These are phyloP conservation scores for Blastobotrys ciferrii DNA, from an alignment of 1,139 yeast genomes.

Conservation along the genomic window DNA sequence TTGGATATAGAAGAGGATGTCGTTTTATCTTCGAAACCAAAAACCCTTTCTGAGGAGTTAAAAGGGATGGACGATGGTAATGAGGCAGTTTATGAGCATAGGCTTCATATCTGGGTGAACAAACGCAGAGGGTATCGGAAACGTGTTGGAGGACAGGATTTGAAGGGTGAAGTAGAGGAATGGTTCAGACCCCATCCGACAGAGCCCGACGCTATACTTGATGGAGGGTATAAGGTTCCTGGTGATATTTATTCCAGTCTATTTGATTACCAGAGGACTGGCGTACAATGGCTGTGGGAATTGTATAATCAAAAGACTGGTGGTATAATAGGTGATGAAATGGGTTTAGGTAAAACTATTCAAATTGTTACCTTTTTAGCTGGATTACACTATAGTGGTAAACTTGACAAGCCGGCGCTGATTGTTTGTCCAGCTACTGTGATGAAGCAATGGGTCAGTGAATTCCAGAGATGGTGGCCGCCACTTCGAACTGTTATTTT, in stretches of 20 bases:
- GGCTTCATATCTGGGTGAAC: conserved; percentile 60
- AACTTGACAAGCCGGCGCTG: conserved; percentile 71
- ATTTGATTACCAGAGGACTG: conserved; percentile 91
- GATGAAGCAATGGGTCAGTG: conserved; percentile 92
- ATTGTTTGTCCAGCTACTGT: conserved; percentile 97
- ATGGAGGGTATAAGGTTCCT: conserved; percentile 70
- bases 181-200: conserved; percentile 78
- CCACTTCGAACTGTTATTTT: conserved; percentile 80
- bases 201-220: conserved; percentile 69
- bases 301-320: conserved; percentile 83
- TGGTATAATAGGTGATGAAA: conserved; percentile 95
- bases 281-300: conserved; percentile 75
- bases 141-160: conserved; percentile 22
- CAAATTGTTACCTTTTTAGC: conserved; percentile 90
- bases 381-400: conserved; percentile 79
- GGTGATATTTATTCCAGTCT: conserved; percentile 87
- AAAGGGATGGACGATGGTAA: conserved; percentile 77
- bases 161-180: conserved; percentile 45
- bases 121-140: conserved; percentile 36
- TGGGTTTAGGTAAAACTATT: conserved; percentile 96
- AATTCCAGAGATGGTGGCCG: conserved; percentile 98
- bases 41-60: conserved; percentile 31
- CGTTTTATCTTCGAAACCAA: not conserved
- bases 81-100: conserved; percentile 54
- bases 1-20: conserved; percentile 30